Evolutionary conservation across 2,329 filamentous ascomycete genomes (phyloP).

Genomic region (Fonsecaea erecta): DNA sequence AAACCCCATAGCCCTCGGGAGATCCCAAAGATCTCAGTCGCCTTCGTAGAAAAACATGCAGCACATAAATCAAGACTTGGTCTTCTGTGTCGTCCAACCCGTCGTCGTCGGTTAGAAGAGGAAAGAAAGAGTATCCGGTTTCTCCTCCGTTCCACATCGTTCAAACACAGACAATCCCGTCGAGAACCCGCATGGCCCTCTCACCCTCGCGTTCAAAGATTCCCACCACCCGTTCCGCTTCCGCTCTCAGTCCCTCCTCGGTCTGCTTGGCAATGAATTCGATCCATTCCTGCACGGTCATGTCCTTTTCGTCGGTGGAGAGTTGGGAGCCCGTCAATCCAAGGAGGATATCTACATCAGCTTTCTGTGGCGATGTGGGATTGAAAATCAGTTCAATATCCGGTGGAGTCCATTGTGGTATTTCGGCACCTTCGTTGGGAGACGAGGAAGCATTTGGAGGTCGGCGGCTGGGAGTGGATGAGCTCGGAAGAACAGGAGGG

Average conservation of each 20-base stretch:
- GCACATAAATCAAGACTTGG: neutral
- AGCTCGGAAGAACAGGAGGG: slow-evolving; percentile 1
- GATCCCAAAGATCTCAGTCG: too few relatives aligned
- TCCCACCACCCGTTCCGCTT: slow-evolving; percentile 82
- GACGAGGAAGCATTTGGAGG: slow-evolving; percentile 38
- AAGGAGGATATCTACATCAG: slow-evolving; percentile 49
- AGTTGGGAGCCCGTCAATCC: slow-evolving; percentile 59
- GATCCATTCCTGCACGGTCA: slow-evolving; percentile 96
- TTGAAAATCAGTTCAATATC: slow-evolving; percentile 76
- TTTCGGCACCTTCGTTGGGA: slow-evolving; percentile 17
- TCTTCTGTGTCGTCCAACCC: neutral
- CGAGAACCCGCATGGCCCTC: slow-evolving; percentile 75
- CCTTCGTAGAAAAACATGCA: neutral
- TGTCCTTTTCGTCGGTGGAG: slow-evolving; percentile 76
- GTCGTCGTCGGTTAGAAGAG: neutral
- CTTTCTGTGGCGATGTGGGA: slow-evolving; percentile 47
- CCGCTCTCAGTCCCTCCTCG: slow-evolving; percentile 75
- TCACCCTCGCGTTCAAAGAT: slow-evolving; percentile 83
- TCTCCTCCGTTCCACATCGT: neutral
- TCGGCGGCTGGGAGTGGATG: slow-evolving; percentile 53
- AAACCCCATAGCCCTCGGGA: too few relatives aligned
- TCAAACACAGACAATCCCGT: slow-evolving; percentile 66
- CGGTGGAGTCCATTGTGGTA: slow-evolving; percentile 70
- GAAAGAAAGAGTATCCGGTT: too few relatives aligned
- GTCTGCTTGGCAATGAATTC: slow-evolving; percentile 77